A percentile compares a stretch with the other conserved stretches of the same genome.
These are phyloP conservation scores for Ambrosia artemisiifolia DNA, from an alignment of 129 eudicot species.

Conservation along the genomic window DNA sequence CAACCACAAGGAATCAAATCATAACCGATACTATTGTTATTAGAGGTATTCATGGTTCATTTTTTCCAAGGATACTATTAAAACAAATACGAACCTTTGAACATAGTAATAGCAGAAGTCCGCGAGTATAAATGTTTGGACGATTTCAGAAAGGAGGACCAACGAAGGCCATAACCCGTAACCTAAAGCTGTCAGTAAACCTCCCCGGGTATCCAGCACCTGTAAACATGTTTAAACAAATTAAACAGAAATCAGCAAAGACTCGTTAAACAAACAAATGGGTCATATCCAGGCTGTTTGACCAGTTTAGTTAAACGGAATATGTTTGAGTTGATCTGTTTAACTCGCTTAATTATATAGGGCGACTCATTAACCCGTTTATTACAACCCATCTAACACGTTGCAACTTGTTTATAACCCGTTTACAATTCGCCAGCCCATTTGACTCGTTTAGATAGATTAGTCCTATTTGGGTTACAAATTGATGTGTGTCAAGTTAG, in stretches of 20 bases:
- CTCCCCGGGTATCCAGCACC: slow-evolving; percentile 55
- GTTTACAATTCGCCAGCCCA: no score
- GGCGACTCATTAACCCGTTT: neutral
- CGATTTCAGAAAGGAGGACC: slow-evolving; percentile 60
- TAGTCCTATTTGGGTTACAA: neutral
- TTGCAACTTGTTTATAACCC: no score
- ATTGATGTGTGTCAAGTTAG: no score
- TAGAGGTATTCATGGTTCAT: neutral
- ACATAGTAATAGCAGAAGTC: slow-evolving; percentile 65
- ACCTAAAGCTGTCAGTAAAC: slow-evolving; percentile 52
- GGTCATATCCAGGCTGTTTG: no score
- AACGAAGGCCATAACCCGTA: slow-evolving; percentile 54
- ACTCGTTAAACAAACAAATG: neutral
- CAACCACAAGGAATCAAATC: slow-evolving; percentile 8
- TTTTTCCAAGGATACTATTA: neutral
- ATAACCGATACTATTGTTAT: neutral
- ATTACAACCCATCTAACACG: no score
- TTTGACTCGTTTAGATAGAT: no score
- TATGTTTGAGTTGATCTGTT: neutral
- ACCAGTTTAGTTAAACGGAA: no score
- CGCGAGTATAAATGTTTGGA: slow-evolving; percentile 58
- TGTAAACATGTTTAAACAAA: neutral
- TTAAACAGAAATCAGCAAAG: neutral
- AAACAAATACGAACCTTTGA: slow-evolving; percentile 34
- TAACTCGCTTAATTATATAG: neutral